These are phyloP conservation scores for Coemansia aciculifera DNA, from an alignment of 192 early-diverging fungal genomes.

Conservation along the genomic window DNA sequence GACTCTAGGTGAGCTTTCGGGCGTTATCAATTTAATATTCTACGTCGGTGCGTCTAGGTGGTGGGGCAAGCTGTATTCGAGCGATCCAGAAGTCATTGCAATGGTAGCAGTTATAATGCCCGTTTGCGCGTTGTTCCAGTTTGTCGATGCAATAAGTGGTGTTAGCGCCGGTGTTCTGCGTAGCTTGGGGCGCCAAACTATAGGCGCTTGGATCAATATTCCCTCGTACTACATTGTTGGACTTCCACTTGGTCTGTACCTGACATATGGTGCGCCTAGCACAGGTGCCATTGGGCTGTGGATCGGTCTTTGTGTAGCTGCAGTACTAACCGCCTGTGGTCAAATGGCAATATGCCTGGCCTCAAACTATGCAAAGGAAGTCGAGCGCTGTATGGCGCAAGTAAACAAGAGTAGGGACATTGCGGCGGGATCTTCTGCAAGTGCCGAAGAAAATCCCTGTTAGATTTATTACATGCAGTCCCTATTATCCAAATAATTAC, in stretches of 20 bases:
- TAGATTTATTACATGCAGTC: not conserved
- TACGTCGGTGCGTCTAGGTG: conserved; percentile 23
- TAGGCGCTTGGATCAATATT: conserved; percentile 57
- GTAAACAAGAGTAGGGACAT: conserved; percentile 10
- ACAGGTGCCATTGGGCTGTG: conserved; percentile 50
- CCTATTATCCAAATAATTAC: not conserved
- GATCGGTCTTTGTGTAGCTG: conserved; percentile 44
- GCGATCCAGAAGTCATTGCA: conserved; percentile 66
- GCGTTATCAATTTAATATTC: conserved; percentile 15
- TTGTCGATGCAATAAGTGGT: conserved; percentile 60
- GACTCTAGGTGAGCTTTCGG: conserved; percentile 6
- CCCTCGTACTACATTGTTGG: conserved; percentile 57
- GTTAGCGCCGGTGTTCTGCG: conserved; percentile 61
- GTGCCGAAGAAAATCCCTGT: conserved; percentile 4
- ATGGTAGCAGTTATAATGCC: conserved; percentile 77
- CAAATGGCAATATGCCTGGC: conserved; percentile 35
- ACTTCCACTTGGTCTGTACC: conserved; percentile 56
- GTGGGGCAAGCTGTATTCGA: conserved; percentile 64
- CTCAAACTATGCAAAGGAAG: conserved; percentile 32
- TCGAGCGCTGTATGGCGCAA: conserved; percentile 29
- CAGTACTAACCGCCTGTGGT: conserved; percentile 24
- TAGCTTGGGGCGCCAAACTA: conserved; percentile 55
- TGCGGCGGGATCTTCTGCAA: not conserved
- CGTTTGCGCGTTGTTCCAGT: conserved; percentile 72
- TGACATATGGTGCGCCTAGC: conserved; percentile 51